A percentile compares a stretch with the other conserved stretches of the same genome.
Conservation (phyloP, 73 alveolate genomes). For the Stentor coeruleus region DNA sequence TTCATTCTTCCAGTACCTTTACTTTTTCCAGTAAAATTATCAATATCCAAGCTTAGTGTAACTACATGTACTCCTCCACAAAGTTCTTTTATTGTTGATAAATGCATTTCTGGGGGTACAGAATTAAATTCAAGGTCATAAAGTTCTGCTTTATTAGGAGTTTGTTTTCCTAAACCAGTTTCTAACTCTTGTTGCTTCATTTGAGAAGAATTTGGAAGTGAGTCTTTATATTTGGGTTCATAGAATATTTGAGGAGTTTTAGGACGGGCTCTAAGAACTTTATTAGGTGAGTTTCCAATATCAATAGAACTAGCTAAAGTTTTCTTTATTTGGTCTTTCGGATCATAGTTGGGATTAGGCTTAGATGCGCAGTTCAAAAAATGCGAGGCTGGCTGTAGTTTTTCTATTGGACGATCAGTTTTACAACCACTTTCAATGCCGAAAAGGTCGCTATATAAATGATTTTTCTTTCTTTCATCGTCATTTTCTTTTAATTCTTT, state of each 20-base stretch:
- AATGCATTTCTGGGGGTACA: not conserved
- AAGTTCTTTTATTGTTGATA: not conserved
- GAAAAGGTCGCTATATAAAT: not conserved
- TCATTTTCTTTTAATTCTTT: not conserved
- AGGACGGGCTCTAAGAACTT: constrained; percentile 1
- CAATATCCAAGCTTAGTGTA: not conserved
- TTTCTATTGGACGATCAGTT: not conserved
- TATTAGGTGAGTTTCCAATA: not conserved
- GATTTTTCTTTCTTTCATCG: not conserved
- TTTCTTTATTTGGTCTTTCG: not conserved
- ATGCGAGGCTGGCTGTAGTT: not conserved
- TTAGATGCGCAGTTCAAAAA: not conserved
- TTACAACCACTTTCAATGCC: not conserved
- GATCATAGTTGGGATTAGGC: constrained; percentile 1
- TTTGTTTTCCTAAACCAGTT: no score
- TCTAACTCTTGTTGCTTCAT: not conserved
- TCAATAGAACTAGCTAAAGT: not conserved
- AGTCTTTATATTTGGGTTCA: not conserved
- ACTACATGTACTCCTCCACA: constrained; percentile 16
- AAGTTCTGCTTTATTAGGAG: not conserved
- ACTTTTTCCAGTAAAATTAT: constrained; percentile 19
- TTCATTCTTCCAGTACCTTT: constrained; percentile 24
- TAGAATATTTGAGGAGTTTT: not conserved
- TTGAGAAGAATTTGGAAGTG: not conserved
- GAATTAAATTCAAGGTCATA: not conserved